These are phyloP conservation scores for Rachicladosporium sp. DNA, from an alignment of 2,329 filamentous ascomycete genomes.

Conservation along the genomic window DNA sequence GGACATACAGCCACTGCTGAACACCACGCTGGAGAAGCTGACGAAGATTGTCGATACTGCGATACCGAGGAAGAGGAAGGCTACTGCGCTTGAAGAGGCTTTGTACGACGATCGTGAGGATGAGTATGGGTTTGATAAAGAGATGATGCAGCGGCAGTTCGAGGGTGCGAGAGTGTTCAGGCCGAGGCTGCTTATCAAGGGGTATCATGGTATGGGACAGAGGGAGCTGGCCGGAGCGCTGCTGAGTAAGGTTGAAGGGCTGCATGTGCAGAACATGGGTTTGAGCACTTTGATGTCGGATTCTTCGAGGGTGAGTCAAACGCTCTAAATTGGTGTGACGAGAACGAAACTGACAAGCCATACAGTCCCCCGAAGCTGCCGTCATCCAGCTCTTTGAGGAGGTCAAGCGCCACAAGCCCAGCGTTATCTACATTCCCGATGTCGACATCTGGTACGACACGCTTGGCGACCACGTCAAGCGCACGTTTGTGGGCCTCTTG, in stretches of 20 bases:
- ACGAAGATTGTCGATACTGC: conserved; percentile 53
- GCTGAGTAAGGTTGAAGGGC: conserved; percentile 79
- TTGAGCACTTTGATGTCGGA: conserved; percentile 78
- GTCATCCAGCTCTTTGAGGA: conserved; percentile 86
- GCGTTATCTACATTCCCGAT: conserved; percentile 87
- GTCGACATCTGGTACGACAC: conserved; percentile 78
- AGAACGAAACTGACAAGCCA: conserved; percentile 20
- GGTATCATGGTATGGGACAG: conserved; percentile 84
- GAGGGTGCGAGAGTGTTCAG: conserved; percentile 80
- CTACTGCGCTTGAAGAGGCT: conserved; percentile 85
- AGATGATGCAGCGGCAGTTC: conserved; percentile 60
- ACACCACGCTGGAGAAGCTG: conserved; percentile 58
- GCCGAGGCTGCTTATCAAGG: conserved; percentile 72
- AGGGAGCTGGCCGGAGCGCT: conserved; percentile 75
- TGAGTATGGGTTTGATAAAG: conserved; percentile 72
- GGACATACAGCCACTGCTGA: conserved; percentile 68
- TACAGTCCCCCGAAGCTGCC: conserved; percentile 62
- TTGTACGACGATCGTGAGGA: conserved; percentile 80
- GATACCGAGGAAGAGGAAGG: conserved; percentile 72
- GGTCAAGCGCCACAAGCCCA: conserved; percentile 86
- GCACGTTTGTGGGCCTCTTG: conserved; percentile 73
- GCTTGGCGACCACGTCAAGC: conserved; percentile 51
- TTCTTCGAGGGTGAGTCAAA: conserved; percentile 48
- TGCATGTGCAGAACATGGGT: conserved; percentile 92
- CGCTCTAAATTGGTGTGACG: conserved; percentile 5